Base-by-base conservation (phyloP, 495 filamentous ascomycete genomes). In the Friedmanniomyces simplex region DNA sequence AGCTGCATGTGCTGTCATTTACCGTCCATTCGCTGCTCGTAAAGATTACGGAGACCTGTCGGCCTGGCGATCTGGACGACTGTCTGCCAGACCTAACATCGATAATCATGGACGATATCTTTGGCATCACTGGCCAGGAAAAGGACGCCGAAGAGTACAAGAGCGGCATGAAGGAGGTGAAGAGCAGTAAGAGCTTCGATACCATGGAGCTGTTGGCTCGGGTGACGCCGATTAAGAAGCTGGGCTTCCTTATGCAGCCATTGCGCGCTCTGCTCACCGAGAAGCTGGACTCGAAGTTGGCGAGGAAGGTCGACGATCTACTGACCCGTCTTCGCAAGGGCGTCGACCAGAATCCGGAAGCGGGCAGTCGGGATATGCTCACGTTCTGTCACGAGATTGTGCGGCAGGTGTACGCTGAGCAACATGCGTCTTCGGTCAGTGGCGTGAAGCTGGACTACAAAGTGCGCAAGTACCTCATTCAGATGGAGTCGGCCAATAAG, bases 141-240 rank as follows among this genome's bases (percentile, higher is more conserved):
- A 99, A 99, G 68, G 93, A 99, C 63, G 90, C 91, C 0, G 90
- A 91, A 62, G 93, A 90, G 43, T 99, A 99, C 67, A 81, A 85
- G 55, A 96, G 87, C 71, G 84, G 88, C 65, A 96, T 95, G 87
- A 94, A 89, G 71, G 93, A 99, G 73, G 85, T 97, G 20, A 96
- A 96, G 74, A 90, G 86, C 66, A 96, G 86, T 76, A 97, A 96
- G 73, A 96, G 90, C 66, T 94, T 86, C 62, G 93, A 97, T 63
- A 95, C 94, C 3, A 95, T 97, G 87, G 93, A 97, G 65, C 75
- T 97, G 53, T 76, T 97, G 53, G 85, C 93, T 22, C 85, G 82
- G 67, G 86, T 80, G 46, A 81, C 89, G 8, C 89, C 88, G 12
- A 73, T 95, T 34, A 74, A 69, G 34, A 80, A 82, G 52, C 79